A percentile compares a stretch with the other conserved stretches of the same genome.
Conservation (phyloP, 108 stramenopile genomes). For the Nitzschia palea region DNA sequence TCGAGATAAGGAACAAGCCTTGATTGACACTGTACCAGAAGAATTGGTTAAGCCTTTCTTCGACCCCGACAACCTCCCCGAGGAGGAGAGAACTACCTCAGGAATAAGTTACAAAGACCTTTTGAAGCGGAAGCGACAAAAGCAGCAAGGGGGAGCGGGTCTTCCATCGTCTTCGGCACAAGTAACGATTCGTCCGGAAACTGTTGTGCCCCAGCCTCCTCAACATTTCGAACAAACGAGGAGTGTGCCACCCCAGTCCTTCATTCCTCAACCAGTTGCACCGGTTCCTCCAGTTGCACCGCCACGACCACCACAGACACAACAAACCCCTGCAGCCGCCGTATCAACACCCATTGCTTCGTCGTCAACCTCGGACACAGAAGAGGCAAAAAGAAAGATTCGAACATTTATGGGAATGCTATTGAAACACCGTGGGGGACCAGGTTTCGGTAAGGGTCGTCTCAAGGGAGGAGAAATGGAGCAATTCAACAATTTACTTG, state of each 20-base stretch:
- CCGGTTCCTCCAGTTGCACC: slow-evolving; percentile 9
- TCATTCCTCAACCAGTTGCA: slow-evolving; percentile 18
- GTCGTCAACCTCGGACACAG: slow-evolving; percentile 31
- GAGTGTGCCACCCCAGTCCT: slow-evolving; percentile 3
- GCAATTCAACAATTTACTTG: slow-evolving; percentile 46
- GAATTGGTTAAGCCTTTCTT: slow-evolving; percentile 41
- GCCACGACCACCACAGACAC: background rate
- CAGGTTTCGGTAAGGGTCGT: slow-evolving; percentile 80
- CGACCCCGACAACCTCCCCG: background rate
- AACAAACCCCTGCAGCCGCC: slow-evolving; percentile 6
- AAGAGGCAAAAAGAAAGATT: slow-evolving; percentile 46
- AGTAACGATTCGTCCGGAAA: background rate
- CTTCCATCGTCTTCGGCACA: slow-evolving; percentile 16
- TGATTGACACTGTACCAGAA: slow-evolving; percentile 41
- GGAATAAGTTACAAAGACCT: slow-evolving; percentile 69
- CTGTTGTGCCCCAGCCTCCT: background rate
- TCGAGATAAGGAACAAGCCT: slow-evolving; percentile 27
- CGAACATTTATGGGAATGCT: slow-evolving; percentile 78
- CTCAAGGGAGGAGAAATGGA: slow-evolving; percentile 59
- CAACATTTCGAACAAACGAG: slow-evolving; percentile 1
- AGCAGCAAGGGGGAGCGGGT: slow-evolving; percentile 10
- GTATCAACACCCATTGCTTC: background rate
- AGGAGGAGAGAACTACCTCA: slow-evolving; percentile 10
- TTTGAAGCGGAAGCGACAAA: slow-evolving; percentile 32
- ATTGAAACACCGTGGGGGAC: slow-evolving; percentile 86